Evolutionary conservation across 208 protist genomes (phyloP).

Genomic region (Trichomonas vaginalis): DNA sequence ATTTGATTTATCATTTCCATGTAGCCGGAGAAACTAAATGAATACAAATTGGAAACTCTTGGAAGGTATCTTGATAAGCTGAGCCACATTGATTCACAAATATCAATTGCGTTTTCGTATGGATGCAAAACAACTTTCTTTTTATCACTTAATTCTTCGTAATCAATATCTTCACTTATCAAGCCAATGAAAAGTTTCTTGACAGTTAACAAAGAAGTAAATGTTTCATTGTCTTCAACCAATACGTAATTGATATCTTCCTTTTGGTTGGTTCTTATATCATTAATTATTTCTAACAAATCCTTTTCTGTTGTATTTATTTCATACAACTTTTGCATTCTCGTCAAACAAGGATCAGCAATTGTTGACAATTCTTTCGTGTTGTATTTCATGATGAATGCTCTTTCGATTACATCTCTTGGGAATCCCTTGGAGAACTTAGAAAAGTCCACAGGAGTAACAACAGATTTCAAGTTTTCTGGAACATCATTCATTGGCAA

Average conservation of each 20-base stretch:
- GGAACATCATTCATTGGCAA: background rate
- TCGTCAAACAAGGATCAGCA: background rate
- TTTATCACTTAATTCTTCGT: background rate
- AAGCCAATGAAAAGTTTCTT: background rate
- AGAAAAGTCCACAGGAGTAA: background rate
- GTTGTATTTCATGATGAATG: background rate
- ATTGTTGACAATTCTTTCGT: background rate
- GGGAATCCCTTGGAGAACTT: background rate
- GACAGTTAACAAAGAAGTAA: background rate
- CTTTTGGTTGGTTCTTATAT: background rate
- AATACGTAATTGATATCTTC: background rate
- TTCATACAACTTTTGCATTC: background rate
- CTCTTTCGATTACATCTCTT: background rate
- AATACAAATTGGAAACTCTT: background rate
- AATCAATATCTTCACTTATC: background rate
- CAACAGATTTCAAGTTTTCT: background rate
- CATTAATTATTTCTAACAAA: background rate
- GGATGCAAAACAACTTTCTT: background rate
- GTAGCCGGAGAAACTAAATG: background rate
- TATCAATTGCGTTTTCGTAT: background rate
- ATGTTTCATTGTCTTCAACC: background rate
- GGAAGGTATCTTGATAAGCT: background rate
- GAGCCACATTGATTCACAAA: background rate
- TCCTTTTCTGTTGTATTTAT: background rate
- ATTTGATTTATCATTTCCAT: background rate